Conservation (phyloP, 75 land plant genomes). For the Azolla pinnata region DNA sequence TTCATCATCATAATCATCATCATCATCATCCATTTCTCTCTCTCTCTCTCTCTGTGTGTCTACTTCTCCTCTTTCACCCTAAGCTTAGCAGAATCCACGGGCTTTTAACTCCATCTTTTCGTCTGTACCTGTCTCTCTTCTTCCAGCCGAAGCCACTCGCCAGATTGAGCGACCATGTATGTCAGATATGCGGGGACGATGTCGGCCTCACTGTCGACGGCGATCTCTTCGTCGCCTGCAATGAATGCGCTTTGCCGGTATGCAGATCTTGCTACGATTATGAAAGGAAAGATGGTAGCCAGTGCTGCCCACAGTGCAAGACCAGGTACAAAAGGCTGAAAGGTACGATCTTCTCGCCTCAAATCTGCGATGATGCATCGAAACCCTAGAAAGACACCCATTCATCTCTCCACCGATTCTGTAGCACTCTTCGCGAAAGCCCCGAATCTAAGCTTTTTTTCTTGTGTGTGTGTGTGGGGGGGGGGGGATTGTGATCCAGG, state of each 20-base stretch:
- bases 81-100: too few species aligned
- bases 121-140: not conserved
- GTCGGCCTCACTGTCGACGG: conserved; percentile 56
- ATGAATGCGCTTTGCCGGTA: conserved; percentile 92
- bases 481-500: conserved; percentile 27
- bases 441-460: not conserved
- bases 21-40: too few species aligned
- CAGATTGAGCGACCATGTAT: conserved; percentile 51
- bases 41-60: not conserved
- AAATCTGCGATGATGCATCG: not conserved
- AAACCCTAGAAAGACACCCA: not conserved
- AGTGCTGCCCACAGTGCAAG: conserved; percentile 87
- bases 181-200: conserved; percentile 88
- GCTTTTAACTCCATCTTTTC: not conserved
- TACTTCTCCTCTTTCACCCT: too few species aligned
- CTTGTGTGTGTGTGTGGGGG: too few species aligned
- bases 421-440: not conserved
- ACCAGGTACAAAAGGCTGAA: conserved; percentile 77
- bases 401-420: not conserved
- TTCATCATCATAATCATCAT: too few species aligned
- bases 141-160: conserved; percentile 46
- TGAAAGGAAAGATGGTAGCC: conserved; percentile 87
- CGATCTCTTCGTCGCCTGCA: conserved; percentile 84
- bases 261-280: conserved; percentile 92
- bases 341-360: conserved; percentile 39